These are phyloP conservation scores for Debaryomyces psychrophilus DNA, from an alignment of 1,139 yeast genomes.

Conservation along the genomic window DNA sequence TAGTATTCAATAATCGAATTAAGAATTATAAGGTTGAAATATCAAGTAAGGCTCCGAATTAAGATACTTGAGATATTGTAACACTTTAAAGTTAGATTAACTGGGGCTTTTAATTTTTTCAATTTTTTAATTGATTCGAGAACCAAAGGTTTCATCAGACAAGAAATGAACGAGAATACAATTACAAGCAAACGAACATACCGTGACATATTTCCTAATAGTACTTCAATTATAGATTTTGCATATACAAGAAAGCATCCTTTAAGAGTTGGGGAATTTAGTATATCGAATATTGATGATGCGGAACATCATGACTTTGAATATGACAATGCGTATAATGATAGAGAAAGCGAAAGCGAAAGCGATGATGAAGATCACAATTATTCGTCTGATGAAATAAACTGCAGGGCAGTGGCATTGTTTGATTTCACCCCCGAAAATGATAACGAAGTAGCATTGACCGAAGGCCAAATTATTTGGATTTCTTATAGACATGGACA, in stretches of 20 bases:
- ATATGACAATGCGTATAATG: constrained; percentile 7
- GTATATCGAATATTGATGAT: constrained; percentile 16
- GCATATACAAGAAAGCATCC: constrained; percentile 74
- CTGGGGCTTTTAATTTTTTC: not conserved
- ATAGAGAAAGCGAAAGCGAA: constrained; percentile 23
- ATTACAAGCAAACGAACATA: constrained; percentile 4
- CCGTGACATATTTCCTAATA: constrained; percentile 24
- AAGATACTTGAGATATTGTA: not conserved
- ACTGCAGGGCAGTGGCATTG: constrained; percentile 73
- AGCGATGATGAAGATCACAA: constrained; percentile 18
- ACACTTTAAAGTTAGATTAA: not conserved
- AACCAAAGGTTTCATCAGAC: not conserved
- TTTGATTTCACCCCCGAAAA: constrained; percentile 92
- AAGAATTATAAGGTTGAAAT: not conserved
- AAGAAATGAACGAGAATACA: constrained; percentile 3
- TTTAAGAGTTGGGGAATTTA: constrained; percentile 57
- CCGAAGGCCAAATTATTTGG: constrained; percentile 83
- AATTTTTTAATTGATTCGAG: not conserved
- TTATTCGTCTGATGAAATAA: constrained; percentile 40
- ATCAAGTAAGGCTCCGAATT: not conserved
- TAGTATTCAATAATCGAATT: not conserved
- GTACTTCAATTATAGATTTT: constrained; percentile 67
- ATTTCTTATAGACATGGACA: constrained; percentile 93
- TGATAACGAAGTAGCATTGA: constrained; percentile 81
- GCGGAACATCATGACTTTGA: constrained; percentile 15